Percentiles rank a stretch among this genome's conserved stretches.
phyloP scores from a whole-genome alignment of 768 basidiomycete genomes.

The Amanita pallidorosea region DNA sequence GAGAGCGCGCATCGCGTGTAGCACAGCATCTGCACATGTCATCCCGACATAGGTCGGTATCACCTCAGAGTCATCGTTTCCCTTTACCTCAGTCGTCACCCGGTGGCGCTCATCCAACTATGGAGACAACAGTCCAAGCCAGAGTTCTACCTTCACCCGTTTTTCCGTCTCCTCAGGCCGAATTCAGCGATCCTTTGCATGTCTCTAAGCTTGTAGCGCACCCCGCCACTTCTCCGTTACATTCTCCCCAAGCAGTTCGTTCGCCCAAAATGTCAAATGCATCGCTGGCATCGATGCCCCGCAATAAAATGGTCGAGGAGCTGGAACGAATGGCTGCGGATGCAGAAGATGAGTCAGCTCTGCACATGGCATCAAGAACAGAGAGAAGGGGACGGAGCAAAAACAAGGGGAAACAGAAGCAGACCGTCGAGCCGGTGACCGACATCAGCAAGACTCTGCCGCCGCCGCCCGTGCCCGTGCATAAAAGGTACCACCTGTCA shows the following conservation, averaged over 20 bases:
- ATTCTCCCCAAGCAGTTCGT: constrained; percentile 59
- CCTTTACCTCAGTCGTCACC: constrained; percentile 20
- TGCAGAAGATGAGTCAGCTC: constrained; percentile 19
- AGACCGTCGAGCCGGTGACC: neutral
- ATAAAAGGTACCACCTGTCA: neutral
- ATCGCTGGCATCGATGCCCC: constrained; percentile 25
- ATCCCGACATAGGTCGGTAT: constrained; percentile 50
- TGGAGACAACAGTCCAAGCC: neutral
- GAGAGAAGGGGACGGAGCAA: constrained; percentile 10
- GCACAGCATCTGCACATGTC: constrained; percentile 47
- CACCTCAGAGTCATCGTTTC: constrained; percentile 48
- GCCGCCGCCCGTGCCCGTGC: constrained; percentile 40
- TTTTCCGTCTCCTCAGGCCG: neutral
- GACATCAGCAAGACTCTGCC: constrained; percentile 51
- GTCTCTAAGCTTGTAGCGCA: constrained; percentile 1
- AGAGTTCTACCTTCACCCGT: constrained; percentile 1
- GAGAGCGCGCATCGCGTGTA: constrained; percentile 46
- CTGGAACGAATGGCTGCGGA: constrained; percentile 68
- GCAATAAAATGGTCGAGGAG: constrained; percentile 52
- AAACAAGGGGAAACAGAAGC: constrained; percentile 10
- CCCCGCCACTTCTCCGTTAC: constrained; percentile 21
- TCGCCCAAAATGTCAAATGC: constrained; percentile 44
- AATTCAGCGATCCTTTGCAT: neutral
- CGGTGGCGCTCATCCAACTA: neutral
- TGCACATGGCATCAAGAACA: constrained; percentile 7